Evolutionary conservation across 805 yeast genomes (phyloP).

Genomic region (Ogataea methylovora): DNA sequence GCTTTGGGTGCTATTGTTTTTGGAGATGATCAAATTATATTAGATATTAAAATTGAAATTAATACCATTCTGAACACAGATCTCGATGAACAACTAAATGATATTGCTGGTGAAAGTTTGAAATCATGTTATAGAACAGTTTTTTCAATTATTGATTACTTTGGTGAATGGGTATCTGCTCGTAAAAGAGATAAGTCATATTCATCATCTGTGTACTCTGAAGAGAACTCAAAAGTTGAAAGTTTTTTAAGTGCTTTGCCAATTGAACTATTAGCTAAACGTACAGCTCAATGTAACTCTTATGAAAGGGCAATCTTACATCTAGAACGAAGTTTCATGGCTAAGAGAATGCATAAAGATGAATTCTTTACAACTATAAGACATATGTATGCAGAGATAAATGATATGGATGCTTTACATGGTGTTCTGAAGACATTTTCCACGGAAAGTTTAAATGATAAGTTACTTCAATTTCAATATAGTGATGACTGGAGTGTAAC

Average conservation of each 20-base stretch:
- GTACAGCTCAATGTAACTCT: slow-evolving; percentile 78
- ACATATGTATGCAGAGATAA: slow-evolving; percentile 75
- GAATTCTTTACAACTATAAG: slow-evolving; percentile 50
- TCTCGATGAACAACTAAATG: slow-evolving; percentile 36
- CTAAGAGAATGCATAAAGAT: slow-evolving; percentile 25
- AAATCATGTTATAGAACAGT: slow-evolving; percentile 64
- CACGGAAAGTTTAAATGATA: slow-evolving; percentile 61
- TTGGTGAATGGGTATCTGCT: slow-evolving; percentile 63
- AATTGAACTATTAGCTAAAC: slow-evolving; percentile 59
- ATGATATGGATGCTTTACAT: slow-evolving; percentile 83
- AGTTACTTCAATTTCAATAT: slow-evolving; percentile 73
- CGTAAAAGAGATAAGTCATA: slow-evolving; percentile 24
- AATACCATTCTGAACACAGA: slow-evolving; percentile 45
- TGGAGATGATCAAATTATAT: slow-evolving; percentile 28
- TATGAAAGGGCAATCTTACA: slow-evolving; percentile 84
- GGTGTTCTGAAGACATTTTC: slow-evolving; percentile 77
- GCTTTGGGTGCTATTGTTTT: slow-evolving; percentile 49
- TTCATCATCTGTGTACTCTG: slow-evolving; percentile 9
- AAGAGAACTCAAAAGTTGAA: slow-evolving; percentile 31
- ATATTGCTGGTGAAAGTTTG: slow-evolving; percentile 47
- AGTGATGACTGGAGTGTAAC: slow-evolving; percentile 85
- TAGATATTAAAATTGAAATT: slow-evolving; percentile 52
- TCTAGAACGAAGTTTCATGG: slow-evolving; percentile 66
- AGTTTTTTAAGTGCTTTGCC: slow-evolving; percentile 51
- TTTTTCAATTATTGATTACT: slow-evolving; percentile 75